Conservation (phyloP, 1,284 basidiomycete species). For the Trichosporon sp. region DNA sequence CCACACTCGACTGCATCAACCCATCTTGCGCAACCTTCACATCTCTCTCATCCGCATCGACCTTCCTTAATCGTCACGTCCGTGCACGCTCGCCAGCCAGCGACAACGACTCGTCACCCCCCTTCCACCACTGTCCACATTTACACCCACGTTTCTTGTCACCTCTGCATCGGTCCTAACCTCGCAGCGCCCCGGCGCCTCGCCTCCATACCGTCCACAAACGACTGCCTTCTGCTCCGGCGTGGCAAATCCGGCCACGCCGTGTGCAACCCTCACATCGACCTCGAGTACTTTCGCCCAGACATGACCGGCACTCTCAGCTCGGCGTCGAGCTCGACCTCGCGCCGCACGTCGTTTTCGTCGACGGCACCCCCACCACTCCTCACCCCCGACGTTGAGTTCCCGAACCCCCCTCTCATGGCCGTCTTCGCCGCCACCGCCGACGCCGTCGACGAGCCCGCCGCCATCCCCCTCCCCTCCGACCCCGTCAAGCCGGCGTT, state of each 20-base stretch:
- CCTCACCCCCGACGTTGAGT: conserved; percentile 7
- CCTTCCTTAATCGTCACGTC: not conserved
- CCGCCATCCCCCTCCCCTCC: not conserved
- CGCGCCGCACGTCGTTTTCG: conserved; percentile 16
- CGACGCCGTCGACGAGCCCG: not conserved
- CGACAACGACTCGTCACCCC: conserved; percentile 6
- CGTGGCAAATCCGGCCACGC: conserved; percentile 15
- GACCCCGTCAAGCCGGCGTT: conserved; percentile 1
- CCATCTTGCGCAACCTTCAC: not conserved
- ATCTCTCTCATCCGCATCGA: not conserved
- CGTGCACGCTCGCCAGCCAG: not conserved
- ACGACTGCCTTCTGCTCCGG: conserved; percentile 9
- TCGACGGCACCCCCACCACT: conserved; percentile 11
- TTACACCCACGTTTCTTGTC: not conserved
- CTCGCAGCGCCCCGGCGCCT: conserved; percentile 2
- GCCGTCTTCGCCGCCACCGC: not conserved
- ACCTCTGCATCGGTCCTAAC: not conserved
- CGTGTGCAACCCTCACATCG: conserved; percentile 6
- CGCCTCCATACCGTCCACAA: conserved; percentile 13
- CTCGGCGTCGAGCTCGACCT: conserved; percentile 6
- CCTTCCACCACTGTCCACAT: not conserved
- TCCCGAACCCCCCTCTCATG: conserved; percentile 2
- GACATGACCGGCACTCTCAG: not conserved
- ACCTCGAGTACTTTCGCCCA: not conserved
- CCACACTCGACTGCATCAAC: not conserved